Conservation (phyloP, 495 filamentous ascomycete genomes). For the Hypoxylon fuscum region DNA sequence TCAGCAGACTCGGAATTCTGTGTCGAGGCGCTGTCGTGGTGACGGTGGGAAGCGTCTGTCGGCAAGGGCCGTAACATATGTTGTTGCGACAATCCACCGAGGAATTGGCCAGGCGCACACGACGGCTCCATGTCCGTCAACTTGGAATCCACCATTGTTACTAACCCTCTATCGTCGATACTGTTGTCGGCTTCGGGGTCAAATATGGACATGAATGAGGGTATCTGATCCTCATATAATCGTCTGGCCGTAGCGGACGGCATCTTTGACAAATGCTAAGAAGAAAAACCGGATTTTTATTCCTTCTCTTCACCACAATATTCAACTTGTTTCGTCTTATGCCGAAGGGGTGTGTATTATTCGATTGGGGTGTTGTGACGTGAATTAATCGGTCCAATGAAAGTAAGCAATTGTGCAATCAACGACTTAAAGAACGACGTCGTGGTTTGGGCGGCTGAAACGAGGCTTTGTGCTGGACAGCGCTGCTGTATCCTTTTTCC, state of each 20-base stretch:
- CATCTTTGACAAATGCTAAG: conserved; percentile 51
- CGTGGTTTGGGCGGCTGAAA: conserved; percentile 16
- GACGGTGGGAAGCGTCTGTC: conserved; percentile 59
- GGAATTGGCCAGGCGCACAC: conserved; percentile 33
- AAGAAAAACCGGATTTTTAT: neutral
- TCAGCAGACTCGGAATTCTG: conserved; percentile 85
- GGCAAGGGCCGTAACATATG: conserved; percentile 46
- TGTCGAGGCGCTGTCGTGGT: conserved; percentile 77
- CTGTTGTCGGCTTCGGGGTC: conserved; percentile 57
- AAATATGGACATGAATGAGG: conserved; percentile 78
- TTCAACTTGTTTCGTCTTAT: neutral
- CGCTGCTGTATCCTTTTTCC: conserved; percentile 47
- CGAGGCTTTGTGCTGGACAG: conserved; percentile 41
- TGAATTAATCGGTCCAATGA: conserved; percentile 13
- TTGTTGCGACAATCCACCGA: conserved; percentile 41
- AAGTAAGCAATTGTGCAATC: conserved; percentile 10
- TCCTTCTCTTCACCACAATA: conserved; percentile 15
- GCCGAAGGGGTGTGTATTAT: neutral
- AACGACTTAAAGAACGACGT: conserved; percentile 21
- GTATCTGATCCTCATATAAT: conserved; percentile 71
- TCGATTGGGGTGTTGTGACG: conserved; percentile 14
- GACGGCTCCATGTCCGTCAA: conserved; percentile 52
- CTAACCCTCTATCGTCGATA: conserved; percentile 54
- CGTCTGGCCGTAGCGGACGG: conserved; percentile 62
- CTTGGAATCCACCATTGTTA: conserved; percentile 56